Conservation (phyloP, 1,284 basidiomycete genomes). For the Microbotryum lychnidis-dioicae region DNA sequence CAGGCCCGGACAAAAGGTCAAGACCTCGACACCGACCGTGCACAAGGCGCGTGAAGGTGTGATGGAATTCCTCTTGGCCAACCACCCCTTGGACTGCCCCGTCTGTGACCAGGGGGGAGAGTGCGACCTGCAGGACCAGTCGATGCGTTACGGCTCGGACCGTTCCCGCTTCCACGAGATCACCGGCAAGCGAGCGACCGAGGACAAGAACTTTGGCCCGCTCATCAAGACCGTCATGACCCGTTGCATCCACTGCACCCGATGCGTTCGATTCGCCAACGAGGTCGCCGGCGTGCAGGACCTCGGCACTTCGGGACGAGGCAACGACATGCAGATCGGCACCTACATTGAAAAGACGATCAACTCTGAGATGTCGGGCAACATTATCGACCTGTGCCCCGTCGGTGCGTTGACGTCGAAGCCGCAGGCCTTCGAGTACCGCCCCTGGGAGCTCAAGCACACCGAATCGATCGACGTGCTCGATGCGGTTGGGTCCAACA, state of each 20-base stretch:
- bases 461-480: conserved; percentile 97
- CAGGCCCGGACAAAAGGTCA: conserved; percentile 79
- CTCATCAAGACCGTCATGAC: conserved; percentile 99
- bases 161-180: conserved; percentile 97
- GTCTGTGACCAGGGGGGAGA: conserved; percentile 83
- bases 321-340: conserved; percentile 97
- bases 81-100: conserved; percentile 96
- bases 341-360: conserved; percentile 97
- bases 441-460: conserved; percentile 98
- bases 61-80: conserved; percentile 96
- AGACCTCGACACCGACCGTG: conserved; percentile 88
- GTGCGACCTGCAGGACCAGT: conserved; percentile 99
- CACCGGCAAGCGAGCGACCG: conserved; percentile 92
- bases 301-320: conserved; percentile 90
- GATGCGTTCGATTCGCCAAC: conserved; percentile 97
- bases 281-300: conserved; percentile 98
- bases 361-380: conserved; percentile 95
- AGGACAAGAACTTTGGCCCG: conserved; percentile 97
- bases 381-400: conserved; percentile 92
- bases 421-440: conserved; percentile 92
- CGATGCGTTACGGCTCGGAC: conserved; percentile 98
- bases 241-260: conserved; percentile 98
- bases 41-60: conserved; percentile 96
- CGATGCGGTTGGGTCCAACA: conserved; percentile 96
- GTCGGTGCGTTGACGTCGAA: conserved; percentile 97